Percentiles rank a stretch among this genome's conserved stretches.
Conservation (phyloP, 352 stramenopile genomes). For the Globisporangium rhizosaccharum region DNA sequence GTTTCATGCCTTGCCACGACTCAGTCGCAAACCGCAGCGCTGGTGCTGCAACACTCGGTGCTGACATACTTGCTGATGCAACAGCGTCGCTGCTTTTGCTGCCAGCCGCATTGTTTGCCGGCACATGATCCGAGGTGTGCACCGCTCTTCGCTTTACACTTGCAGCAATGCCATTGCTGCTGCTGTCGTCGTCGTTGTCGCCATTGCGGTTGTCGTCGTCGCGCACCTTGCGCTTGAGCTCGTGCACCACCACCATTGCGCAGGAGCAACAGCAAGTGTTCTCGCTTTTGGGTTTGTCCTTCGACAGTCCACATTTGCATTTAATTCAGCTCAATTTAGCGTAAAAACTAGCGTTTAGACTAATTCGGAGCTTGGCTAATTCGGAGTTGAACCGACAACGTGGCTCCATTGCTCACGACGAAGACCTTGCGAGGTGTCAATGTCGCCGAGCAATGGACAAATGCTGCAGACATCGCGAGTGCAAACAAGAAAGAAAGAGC, state of each 20-base stretch:
- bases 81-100: not conserved
- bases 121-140: too few species aligned
- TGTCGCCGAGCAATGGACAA: slow-evolving; percentile 62
- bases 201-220: slow-evolving; percentile 10
- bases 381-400: too few species aligned
- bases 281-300: not conserved
- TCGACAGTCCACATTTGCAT: not conserved
- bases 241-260: not conserved
- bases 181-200: too few species aligned
- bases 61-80: too few species aligned
- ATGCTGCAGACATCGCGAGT: slow-evolving; percentile 27
- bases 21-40: slow-evolving; percentile 43
- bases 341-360: too few species aligned
- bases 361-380: too few species aligned
- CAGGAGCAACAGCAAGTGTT: not conserved
- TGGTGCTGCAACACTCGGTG: not conserved
- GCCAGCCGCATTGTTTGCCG: not conserved
- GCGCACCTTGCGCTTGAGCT: slow-evolving; percentile 26
- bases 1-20: slow-evolving; percentile 47
- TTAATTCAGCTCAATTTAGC: too few species aligned
- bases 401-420: not conserved
- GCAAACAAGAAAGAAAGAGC: not conserved
- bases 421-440: slow-evolving; percentile 11
- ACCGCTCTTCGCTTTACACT: not conserved
- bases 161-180: too few species aligned